phyloP scores from a whole-genome alignment of 2,329 filamentous ascomycete species.

The Colletotrichum echinochloae region DNA sequence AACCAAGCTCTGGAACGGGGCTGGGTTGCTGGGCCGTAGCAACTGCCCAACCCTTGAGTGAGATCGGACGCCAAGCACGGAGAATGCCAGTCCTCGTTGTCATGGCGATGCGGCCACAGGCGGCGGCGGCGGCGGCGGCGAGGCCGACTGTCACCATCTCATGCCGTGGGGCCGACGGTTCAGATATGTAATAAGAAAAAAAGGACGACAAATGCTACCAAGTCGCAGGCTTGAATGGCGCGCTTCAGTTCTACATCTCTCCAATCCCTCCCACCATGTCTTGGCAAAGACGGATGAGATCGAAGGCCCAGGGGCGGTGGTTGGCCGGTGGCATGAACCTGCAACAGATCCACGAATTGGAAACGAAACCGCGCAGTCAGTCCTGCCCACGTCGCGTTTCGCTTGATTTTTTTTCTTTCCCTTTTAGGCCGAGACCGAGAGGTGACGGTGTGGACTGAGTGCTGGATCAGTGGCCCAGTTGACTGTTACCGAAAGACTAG shows the following conservation, averaged over 20 bases:
- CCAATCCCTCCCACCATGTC: not conserved
- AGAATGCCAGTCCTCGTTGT: not conserved
- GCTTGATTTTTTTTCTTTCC: slow-evolving; percentile 1
- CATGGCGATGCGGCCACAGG: not conserved
- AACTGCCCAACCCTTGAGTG: slow-evolving; percentile 2
- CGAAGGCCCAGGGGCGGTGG: not conserved
- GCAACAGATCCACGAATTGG: slow-evolving; percentile 40
- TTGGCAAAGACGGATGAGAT: slow-evolving; percentile 15
- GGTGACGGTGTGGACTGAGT: not conserved
- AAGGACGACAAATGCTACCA: not conserved
- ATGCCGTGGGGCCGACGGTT: not conserved
- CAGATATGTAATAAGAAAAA: not conserved
- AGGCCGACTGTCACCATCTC: slow-evolving; percentile 9
- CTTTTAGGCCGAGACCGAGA: not conserved
- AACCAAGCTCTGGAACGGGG: slow-evolving; percentile 1
- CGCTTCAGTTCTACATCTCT: slow-evolving; percentile 11
- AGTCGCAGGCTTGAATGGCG: not conserved
- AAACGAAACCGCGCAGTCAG: slow-evolving; percentile 36
- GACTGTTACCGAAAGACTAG: not conserved
- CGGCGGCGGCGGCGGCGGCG: not conserved
- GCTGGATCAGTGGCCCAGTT: not conserved
- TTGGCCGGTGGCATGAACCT: slow-evolving; percentile 27
- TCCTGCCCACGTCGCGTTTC: slow-evolving; percentile 34
- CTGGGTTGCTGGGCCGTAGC: not conserved
- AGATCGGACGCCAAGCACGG: not conserved